These are phyloP conservation scores for Alternaria ventricosa DNA, from an alignment of 2,329 filamentous ascomycete genomes.

Conservation along the genomic window DNA sequence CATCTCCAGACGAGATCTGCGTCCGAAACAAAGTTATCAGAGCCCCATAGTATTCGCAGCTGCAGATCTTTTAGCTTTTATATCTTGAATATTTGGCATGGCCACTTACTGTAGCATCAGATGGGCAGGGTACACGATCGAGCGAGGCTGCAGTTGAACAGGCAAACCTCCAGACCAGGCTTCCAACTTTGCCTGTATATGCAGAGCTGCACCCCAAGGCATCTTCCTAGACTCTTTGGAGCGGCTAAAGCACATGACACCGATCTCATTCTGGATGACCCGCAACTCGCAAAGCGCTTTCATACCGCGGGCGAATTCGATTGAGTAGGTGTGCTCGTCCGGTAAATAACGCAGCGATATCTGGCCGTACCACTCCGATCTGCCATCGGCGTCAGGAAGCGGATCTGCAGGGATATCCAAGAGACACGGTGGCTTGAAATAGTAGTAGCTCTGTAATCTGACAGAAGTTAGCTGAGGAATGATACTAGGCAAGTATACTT, in stretches of 20 bases:
- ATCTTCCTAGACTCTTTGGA: background rate
- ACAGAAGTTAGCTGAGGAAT: background rate
- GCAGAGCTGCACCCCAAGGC: constrained; percentile 8
- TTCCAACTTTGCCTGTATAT: constrained; percentile 9
- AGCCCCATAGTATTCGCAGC: constrained; percentile 2
- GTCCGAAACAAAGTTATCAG: constrained; percentile 4
- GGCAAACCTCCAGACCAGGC: constrained; percentile 12
- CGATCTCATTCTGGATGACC: constrained; percentile 15
- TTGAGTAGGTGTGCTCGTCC: background rate
- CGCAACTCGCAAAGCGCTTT: constrained; percentile 17
- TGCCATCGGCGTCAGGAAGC: constrained; percentile 16
- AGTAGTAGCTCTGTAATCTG: constrained; percentile 13
- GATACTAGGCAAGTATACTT: background rate
- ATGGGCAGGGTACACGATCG: constrained; percentile 13
- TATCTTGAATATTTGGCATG: background rate
- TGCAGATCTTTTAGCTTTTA: background rate
- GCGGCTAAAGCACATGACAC: constrained; percentile 2
- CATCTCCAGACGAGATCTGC: background rate
- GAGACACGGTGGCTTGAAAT: constrained; percentile 13
- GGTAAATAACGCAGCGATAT: constrained; percentile 6
- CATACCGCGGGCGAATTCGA: constrained; percentile 7
- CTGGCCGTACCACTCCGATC: constrained; percentile 25
- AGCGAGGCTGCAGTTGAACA: constrained; percentile 1
- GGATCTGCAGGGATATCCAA: background rate
- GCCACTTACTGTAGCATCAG: constrained; percentile 18